Conservation (phyloP, 1,284 basidiomycete genomes). For the Puccinia horiana region DNA sequence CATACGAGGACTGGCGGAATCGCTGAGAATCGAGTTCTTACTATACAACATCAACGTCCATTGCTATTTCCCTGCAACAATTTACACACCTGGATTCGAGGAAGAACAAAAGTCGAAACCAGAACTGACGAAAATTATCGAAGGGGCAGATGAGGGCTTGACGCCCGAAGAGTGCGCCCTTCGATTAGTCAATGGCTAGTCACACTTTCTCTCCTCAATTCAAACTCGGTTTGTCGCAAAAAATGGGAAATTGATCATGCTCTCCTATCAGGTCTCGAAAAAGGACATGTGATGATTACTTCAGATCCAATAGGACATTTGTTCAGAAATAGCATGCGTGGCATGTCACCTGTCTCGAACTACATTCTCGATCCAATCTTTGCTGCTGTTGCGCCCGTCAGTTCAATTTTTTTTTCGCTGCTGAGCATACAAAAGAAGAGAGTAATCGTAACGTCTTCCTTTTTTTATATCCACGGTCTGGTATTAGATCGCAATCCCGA, state of each 20-base stretch:
- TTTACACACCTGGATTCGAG: conserved; percentile 76
- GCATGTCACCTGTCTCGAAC: conserved; percentile 64
- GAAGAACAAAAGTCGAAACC: conserved; percentile 82
- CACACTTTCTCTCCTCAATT: neutral
- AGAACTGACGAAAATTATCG: conserved; percentile 74
- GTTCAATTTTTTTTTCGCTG: neutral
- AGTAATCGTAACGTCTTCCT: neutral
- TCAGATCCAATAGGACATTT: conserved; percentile 70
- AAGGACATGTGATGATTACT: conserved; percentile 74
- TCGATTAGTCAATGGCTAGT: conserved; percentile 68
- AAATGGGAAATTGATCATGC: neutral
- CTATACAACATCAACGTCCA: conserved; percentile 79
- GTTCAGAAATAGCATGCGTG: conserved; percentile 71
- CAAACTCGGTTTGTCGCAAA: neutral
- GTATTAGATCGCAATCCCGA: conserved; percentile 36
- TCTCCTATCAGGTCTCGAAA: conserved; percentile 66
- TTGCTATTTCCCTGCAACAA: conserved; percentile 83
- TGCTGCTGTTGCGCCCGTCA: conserved; percentile 20
- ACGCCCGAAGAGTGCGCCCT: conserved; percentile 70
- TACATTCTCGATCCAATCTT: conserved; percentile 46
- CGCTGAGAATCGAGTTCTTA: conserved; percentile 76
- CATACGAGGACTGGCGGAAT: conserved; percentile 81
- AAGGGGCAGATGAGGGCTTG: conserved; percentile 72
- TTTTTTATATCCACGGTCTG: neutral
- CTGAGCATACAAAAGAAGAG: neutral